Conservation (phyloP, 2,329 filamentous ascomycete genomes). For the Fusarium sp. region DNA sequence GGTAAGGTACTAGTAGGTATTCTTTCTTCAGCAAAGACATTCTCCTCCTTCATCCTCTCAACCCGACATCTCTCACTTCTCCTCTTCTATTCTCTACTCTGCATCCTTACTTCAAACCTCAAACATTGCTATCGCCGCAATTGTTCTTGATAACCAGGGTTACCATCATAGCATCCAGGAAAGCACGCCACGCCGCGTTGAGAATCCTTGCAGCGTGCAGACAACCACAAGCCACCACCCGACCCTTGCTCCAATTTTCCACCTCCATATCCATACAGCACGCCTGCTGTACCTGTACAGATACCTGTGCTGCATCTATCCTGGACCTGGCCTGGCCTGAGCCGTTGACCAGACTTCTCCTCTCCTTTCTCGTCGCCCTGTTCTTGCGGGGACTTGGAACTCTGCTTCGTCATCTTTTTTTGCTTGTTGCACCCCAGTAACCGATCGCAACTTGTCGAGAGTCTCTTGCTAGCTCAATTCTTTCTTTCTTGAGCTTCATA, state of each 20-base stretch:
- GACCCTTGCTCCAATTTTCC: constrained; percentile 45
- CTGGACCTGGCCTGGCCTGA: constrained; percentile 21
- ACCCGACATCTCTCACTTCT: background rate
- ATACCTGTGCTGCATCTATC: constrained; percentile 26
- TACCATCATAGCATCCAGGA: constrained; percentile 30
- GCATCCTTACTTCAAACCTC: background rate
- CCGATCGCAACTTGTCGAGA: constrained; percentile 19
- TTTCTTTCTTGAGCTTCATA: constrained; percentile 15
- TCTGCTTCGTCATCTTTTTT: constrained; percentile 44
- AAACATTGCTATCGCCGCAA: constrained; percentile 16
- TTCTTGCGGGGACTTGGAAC: constrained; percentile 46
- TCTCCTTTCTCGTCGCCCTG: constrained; percentile 43
- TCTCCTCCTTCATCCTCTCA: constrained; percentile 11
- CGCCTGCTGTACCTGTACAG: background rate
- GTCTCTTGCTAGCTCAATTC: constrained; percentile 4
- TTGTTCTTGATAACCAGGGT: constrained; percentile 23
- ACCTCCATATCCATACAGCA: constrained; percentile 30
- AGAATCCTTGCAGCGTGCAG: constrained; percentile 38
- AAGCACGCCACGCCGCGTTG: constrained; percentile 44
- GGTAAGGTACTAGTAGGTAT: background rate
- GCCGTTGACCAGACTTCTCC: constrained; percentile 42
- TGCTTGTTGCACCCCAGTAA: constrained; percentile 29
- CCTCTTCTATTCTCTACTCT: too few species aligned
- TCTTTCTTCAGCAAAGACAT: constrained; percentile 15
- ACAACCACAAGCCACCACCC: constrained; percentile 44